Evolutionary conservation across 2,329 filamentous ascomycete species (phyloP), one percentile per base, ranked within the genome.

Genomic region (Phialophora expanda): DNA sequence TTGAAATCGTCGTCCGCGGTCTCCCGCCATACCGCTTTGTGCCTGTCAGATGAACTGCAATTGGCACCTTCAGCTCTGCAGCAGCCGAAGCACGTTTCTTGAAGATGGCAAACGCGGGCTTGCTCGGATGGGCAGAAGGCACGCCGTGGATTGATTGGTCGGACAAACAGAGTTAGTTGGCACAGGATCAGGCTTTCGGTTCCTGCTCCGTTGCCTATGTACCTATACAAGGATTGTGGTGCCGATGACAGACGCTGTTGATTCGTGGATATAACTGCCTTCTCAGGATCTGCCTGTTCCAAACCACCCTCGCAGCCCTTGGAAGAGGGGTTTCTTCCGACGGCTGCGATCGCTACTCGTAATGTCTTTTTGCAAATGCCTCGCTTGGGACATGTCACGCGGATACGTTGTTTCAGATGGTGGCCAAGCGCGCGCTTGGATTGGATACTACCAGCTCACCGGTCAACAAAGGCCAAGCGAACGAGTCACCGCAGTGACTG

Each of bases 371-470:
- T 66, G 63, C 28, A 22, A n/a, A 26, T 46, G 22, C 30, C 30
- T 63, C 60, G 64, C 51, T 55, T 61, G 50, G 28, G 20, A 38
- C 12, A 28, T 65, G 67, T 66, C 67, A 69, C 61, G 67, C 61
- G 64, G 61, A 53, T 30, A 46, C 56, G 46, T n/a, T 60, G 67
- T 66, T 66, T 66, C 67, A 66, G 48, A 44, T 53, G n/a, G 22
- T 44, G n/a, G 54, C 56, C 44, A 65, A 63, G 54, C 64, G 64
- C 64, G 61, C 67, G 64, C 51, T 48, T 66, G 61, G 61, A 65
- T 69, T 65, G 64, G 67, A 32, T 20, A 22, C 28, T 14, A 62
- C 32, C 20, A 50, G n/a, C 48, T 55, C 54, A 58, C 54, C 54
- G 63, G 51, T 61, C 32, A 34, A 46, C 51, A 46, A 46, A 44